Evolutionary conservation across 202 grass and related monocot species (phyloP).

Genomic region (Bolboschoenoplectus hybrid): DNA sequence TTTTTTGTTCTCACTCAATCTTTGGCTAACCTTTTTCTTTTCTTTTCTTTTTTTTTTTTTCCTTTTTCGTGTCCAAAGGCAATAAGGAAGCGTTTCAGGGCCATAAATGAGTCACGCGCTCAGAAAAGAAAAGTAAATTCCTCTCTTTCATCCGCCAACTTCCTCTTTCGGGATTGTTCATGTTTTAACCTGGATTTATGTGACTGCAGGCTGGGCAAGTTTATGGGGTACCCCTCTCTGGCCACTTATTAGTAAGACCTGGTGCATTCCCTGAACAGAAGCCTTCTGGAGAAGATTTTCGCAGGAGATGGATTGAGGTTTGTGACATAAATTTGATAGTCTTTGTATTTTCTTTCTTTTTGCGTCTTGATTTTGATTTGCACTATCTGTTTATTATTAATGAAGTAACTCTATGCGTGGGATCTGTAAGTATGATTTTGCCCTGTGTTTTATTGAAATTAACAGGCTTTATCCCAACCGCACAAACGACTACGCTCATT

Average conservation of each 20-base stretch:
- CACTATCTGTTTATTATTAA: background rate
- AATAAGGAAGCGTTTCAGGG: conserved; percentile 80
- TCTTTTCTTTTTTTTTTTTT: conserved; percentile 13
- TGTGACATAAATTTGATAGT: conserved; percentile 14
- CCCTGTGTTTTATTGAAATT: conserved; percentile 28
- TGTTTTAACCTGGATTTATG: conserved; percentile 39
- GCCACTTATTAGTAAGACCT: conserved; percentile 76
- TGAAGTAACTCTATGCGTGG: background rate
- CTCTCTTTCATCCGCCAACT: conserved; percentile 18
- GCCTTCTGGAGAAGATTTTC: conserved; percentile 75
- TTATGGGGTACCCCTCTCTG: conserved; percentile 97
- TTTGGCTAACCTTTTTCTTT: conserved; percentile 40
- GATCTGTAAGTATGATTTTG: conserved; percentile 14
- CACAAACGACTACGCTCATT: conserved; percentile 72
- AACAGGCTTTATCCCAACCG: conserved; percentile 84
- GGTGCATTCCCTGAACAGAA: conserved; percentile 93
- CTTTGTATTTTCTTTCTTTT: background rate
- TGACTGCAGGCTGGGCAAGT: conserved; percentile 87
- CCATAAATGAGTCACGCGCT: conserved; percentile 95
- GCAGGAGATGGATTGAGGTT: conserved; percentile 96
- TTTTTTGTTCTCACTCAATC: conserved; percentile 9
- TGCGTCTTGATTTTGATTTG: background rate
- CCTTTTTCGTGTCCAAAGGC: conserved; percentile 58
- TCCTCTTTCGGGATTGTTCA: conserved; percentile 33
- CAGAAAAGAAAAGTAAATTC: conserved; percentile 92